A percentile compares a stretch with the other conserved stretches of the same genome.
phyloP scores from a whole-genome alignment of 2,329 filamentous ascomycete species.

The Penicillium sclerotigenum region DNA sequence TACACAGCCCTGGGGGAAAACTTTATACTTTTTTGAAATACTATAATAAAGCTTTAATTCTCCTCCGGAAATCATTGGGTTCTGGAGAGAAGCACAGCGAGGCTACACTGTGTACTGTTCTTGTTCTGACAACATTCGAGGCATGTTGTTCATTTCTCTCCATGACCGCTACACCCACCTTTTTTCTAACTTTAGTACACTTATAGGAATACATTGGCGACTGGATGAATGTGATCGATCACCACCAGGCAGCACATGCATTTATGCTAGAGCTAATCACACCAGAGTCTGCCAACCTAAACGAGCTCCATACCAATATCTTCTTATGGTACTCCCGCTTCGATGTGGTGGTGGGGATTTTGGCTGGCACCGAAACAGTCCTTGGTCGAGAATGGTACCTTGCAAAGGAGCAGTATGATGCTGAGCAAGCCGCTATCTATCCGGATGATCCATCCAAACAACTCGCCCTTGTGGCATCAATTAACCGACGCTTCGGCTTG shows the following conservation, averaged over 20 bases:
- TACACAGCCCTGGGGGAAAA: slow-evolving; percentile 67
- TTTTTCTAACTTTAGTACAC: slow-evolving; percentile 9
- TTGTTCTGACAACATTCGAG: slow-evolving; percentile 92
- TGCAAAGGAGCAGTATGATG: slow-evolving; percentile 61
- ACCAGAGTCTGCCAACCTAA: slow-evolving; percentile 69
- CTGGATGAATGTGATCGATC: slow-evolving; percentile 88
- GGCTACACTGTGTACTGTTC: slow-evolving; percentile 76
- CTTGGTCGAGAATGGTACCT: slow-evolving; percentile 77
- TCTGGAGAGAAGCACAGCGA: slow-evolving; percentile 68
- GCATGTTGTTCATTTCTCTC: slow-evolving; percentile 48
- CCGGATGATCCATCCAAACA: slow-evolving; percentile 64
- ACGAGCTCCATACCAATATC: slow-evolving; percentile 67
- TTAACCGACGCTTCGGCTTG: slow-evolving; percentile 68
- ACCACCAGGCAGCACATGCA: slow-evolving; percentile 83
- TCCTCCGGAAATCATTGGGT: slow-evolving; percentile 69
- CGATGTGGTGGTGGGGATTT: slow-evolving; percentile 77
- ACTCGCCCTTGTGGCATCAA: slow-evolving; percentile 64
- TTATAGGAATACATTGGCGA: slow-evolving; percentile 89
- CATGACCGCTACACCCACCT: not conserved
- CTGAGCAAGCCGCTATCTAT: slow-evolving; percentile 55
- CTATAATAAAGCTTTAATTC: slow-evolving; percentile 81
- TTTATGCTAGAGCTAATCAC: slow-evolving; percentile 76
- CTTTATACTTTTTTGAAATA: slow-evolving; percentile 81
- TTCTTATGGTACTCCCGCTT: slow-evolving; percentile 89
- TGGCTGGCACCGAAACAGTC: slow-evolving; percentile 73